Base-by-base conservation (phyloP, 768 basidiomycete species). In the Termitomyces sp. region DNA sequence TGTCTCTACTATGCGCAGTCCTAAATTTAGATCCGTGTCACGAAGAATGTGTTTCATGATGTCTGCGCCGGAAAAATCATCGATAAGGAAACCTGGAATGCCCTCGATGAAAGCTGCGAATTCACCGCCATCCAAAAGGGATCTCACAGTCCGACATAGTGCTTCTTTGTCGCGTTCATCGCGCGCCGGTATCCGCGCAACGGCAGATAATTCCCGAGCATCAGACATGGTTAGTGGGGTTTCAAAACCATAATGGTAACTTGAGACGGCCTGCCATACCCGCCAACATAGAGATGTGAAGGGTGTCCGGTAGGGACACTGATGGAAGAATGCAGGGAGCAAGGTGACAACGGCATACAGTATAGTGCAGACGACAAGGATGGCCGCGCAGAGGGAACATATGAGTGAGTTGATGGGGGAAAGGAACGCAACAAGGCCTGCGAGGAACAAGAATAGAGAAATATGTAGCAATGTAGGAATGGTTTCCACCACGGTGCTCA, bases 361-460 rank as follows among this genome's bases (percentile, higher is more conserved):
- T 26, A 60, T 29, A 44, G 62, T 64, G 50, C 71, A 72, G 36
- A 66, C 39, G n/a, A 66, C 55, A n/a, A 73, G 57, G 41, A 74
- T 60, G 13, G 53, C 68, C 36, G 70, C 48, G 20, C 69, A 66
- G 18, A 75, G 62, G 53, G 68, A 66, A 37, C 68, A 66, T 51
- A 78, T 63, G 42, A 50, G 52, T 13, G 62, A 15, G 58, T 74
- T 75, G 18, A 79, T 61, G 20, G 72, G 65, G 55, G 62, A 65
- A 20, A 81, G 65, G 62, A 81, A 78, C 22, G 72, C 67, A 31
- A 80, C 63, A 22, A 82, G 68, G 45, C 79, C 77, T 52, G 75
- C 72, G 62, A 84, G 74, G 66, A 82, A 82, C 4, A 82, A 67
- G 29, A 80, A 73, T 22, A 82, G 67, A 1, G 80, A 77, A 5